These are phyloP conservation scores for Elaeis oleifera DNA, from an alignment of 202 grass and related monocot species.

Conservation along the genomic window DNA sequence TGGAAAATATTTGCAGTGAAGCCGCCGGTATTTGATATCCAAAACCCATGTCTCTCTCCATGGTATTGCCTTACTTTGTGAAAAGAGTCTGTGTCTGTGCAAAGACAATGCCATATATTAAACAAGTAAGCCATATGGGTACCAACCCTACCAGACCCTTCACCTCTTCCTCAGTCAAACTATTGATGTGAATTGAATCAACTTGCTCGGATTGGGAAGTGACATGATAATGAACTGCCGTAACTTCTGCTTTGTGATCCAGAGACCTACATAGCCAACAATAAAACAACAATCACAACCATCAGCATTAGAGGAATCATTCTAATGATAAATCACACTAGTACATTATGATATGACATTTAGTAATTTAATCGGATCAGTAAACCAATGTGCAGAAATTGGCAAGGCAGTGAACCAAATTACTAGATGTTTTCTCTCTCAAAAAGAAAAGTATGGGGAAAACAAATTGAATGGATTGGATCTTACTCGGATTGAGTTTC, in stretches of 20 bases:
- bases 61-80: slow-evolving; percentile 61
- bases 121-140: slow-evolving; percentile 52
- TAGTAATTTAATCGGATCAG: too few relatives aligned
- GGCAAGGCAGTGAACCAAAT: too few relatives aligned
- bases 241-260: slow-evolving; percentile 10
- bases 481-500: slow-evolving; percentile 15
- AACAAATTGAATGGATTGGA: too few relatives aligned
- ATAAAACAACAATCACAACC: too few relatives aligned
- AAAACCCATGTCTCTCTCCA: slow-evolving; percentile 36
- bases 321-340: neutral
- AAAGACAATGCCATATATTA: slow-evolving; percentile 48
- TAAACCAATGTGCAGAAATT: too few relatives aligned
- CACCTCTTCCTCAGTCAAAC: slow-evolving; percentile 26
- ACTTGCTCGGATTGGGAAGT: too few relatives aligned
- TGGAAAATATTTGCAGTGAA: slow-evolving; percentile 38
- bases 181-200: neutral
- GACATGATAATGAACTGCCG: neutral
- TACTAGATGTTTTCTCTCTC: too few relatives aligned
- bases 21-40: slow-evolving; percentile 40
- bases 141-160: slow-evolving; percentile 34
- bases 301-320: too few relatives aligned
- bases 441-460: too few relatives aligned
- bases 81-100: slow-evolving; percentile 54
- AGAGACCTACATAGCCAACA: neutral
- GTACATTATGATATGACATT: too few relatives aligned